phyloP scores from a whole-genome alignment of 1,284 basidiomycete genomes.

The Sanguinoderma infundibulare region DNA sequence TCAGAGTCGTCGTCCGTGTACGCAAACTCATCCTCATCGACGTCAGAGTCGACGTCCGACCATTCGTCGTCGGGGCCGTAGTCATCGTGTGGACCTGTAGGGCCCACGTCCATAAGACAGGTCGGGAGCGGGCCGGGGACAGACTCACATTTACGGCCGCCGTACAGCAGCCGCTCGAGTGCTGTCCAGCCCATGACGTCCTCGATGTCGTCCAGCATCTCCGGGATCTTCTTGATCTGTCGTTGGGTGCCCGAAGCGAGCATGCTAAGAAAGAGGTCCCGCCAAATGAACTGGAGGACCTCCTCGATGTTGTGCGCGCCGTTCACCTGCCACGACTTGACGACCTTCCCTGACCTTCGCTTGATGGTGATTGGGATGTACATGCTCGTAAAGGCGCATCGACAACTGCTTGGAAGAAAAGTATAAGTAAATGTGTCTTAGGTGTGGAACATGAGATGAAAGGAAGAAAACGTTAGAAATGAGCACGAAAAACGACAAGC shows the following conservation, averaged over 20 bases:
- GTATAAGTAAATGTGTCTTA: neutral
- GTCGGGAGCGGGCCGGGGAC: neutral
- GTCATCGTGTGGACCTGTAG: slow-evolving; percentile 27
- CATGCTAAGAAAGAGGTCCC: slow-evolving; percentile 63
- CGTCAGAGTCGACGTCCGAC: slow-evolving; percentile 23
- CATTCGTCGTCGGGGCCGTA: slow-evolving; percentile 39
- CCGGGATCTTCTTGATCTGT: slow-evolving; percentile 44
- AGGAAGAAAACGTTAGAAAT: neutral
- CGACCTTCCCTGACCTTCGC: slow-evolving; percentile 41
- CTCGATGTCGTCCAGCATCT: slow-evolving; percentile 63
- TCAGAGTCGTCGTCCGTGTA: slow-evolving; percentile 32
- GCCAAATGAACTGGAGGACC: slow-evolving; percentile 68
- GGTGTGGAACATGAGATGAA: neutral
- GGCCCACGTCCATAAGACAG: neutral
- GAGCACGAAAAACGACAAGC: too few relatives aligned
- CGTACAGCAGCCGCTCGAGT: slow-evolving; percentile 55
- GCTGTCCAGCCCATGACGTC: slow-evolving; percentile 50
- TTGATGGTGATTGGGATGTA: slow-evolving; percentile 51
- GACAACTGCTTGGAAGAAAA: slow-evolving; percentile 45
- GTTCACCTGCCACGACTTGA: slow-evolving; percentile 55
- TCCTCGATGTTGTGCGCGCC: slow-evolving; percentile 53
- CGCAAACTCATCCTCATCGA: slow-evolving; percentile 27
- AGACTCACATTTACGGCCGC: slow-evolving; percentile 48
- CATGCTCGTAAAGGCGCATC: slow-evolving; percentile 50
- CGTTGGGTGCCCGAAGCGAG: slow-evolving; percentile 43